Conservation (phyloP, 2,329 filamentous ascomycete genomes). For the Aspergillus unguis region DNA sequence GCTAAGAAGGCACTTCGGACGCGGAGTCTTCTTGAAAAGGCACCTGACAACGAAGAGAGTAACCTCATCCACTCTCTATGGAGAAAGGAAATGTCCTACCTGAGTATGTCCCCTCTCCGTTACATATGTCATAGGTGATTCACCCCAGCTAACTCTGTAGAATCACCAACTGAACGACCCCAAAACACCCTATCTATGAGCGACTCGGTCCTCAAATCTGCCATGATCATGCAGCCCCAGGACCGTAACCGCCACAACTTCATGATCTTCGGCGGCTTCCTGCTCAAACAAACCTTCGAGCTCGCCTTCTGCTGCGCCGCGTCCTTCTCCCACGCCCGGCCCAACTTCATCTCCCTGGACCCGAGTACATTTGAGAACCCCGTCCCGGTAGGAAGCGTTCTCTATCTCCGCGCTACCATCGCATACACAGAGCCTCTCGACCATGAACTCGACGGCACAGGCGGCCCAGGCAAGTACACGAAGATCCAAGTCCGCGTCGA, state of each 20-base stretch:
- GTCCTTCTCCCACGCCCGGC: constrained; percentile 65
- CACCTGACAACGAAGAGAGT: constrained; percentile 68
- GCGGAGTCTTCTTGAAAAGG: constrained; percentile 60
- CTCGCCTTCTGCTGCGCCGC: constrained; percentile 72
- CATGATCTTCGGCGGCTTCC: constrained; percentile 75
- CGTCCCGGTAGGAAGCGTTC: constrained; percentile 69
- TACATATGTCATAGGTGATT: no score
- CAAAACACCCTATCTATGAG: constrained; percentile 61
- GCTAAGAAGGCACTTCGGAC: constrained; percentile 63
- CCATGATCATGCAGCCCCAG: constrained; percentile 73
- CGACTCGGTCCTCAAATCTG: constrained; percentile 60
- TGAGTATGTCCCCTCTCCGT: constrained; percentile 40
- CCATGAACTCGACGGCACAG: constrained; percentile 37
- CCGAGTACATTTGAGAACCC: constrained; percentile 73
- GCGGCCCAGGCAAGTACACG: constrained; percentile 51
- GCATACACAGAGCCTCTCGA: constrained; percentile 66
- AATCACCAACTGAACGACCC: constrained; percentile 53
- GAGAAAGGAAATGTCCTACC: constrained; percentile 64
- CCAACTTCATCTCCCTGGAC: constrained; percentile 69
- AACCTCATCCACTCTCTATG: constrained; percentile 71
- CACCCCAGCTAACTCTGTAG: constrained; percentile 27
- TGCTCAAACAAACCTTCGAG: constrained; percentile 72
- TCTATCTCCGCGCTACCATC: constrained; percentile 69
- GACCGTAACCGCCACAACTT: constrained; percentile 68
- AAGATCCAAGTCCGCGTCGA: constrained; percentile 69